Conservation (phyloP, 257 asterid genomes). For the Lithospermum erythrorhizon region DNA sequence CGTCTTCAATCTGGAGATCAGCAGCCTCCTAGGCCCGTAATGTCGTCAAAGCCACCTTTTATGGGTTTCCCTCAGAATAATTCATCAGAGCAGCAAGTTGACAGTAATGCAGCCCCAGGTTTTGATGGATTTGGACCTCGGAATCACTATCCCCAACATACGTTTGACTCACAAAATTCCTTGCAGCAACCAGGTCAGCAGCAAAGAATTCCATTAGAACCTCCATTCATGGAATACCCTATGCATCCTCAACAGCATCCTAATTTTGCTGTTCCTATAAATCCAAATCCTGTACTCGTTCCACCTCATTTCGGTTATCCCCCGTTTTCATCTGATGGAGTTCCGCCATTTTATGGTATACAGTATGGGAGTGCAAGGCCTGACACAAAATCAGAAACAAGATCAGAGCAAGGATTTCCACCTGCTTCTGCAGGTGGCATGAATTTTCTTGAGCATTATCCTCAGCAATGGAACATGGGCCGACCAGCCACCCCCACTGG, state of each 20-base stretch:
- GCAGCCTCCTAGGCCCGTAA: slow-evolving; percentile 38
- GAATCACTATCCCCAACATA: slow-evolving; percentile 54
- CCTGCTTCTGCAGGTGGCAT: slow-evolving; percentile 51
- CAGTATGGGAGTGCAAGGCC: slow-evolving; percentile 55
- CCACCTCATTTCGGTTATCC: slow-evolving; percentile 65
- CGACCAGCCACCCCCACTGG: slow-evolving; percentile 40
- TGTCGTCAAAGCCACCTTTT: slow-evolving; percentile 51
- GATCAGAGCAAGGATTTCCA: slow-evolving; percentile 65
- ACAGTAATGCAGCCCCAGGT: slow-evolving; percentile 36
- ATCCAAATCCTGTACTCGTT: slow-evolving; percentile 32
- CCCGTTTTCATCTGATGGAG: slow-evolving; percentile 48
- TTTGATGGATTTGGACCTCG: slow-evolving; percentile 48
- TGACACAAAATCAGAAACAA: slow-evolving; percentile 46
- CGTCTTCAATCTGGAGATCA: slow-evolving; percentile 47
- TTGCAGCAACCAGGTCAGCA: slow-evolving; percentile 39
- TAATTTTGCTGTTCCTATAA: slow-evolving; percentile 32
- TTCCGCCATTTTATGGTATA: slow-evolving; percentile 53
- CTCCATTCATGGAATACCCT: slow-evolving; percentile 19
- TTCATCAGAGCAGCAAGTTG: slow-evolving; percentile 50
- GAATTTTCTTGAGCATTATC: slow-evolving; percentile 48
- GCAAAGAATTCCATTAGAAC: slow-evolving; percentile 14
- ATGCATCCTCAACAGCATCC: slow-evolving; percentile 25
- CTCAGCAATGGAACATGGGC: slow-evolving; percentile 66
- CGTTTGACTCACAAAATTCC: slow-evolving; percentile 43
- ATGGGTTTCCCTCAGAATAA: slow-evolving; percentile 46